Percentiles rank a stretch among this genome's conserved stretches.
phyloP scores from a whole-genome alignment of 2,329 filamentous ascomycete species.

The Pseudogymnoascus sp. region DNA sequence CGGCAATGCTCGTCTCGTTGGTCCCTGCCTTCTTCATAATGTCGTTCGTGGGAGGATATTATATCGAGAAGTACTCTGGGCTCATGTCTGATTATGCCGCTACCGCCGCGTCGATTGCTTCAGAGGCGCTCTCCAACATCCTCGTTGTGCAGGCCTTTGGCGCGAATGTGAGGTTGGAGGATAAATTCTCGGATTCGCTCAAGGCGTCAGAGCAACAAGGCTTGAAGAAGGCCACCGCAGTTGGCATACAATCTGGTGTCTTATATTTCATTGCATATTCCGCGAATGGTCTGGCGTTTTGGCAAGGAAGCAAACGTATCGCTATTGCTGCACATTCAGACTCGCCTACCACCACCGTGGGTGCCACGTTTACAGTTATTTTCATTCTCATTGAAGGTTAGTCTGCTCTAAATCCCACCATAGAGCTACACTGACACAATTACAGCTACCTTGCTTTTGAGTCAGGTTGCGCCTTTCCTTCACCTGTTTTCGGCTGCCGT shows the following conservation, averaged over 20 bases:
- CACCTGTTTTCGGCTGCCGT: conserved; percentile 53
- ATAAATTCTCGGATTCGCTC: conserved; percentile 40
- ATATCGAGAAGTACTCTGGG: conserved; percentile 37
- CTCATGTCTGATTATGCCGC: conserved; percentile 40
- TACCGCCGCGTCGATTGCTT: conserved; percentile 44
- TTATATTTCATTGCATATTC: conserved; percentile 51
- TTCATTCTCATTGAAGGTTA: conserved; percentile 46
- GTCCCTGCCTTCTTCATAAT: conserved; percentile 31
- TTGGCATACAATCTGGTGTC: conserved; percentile 43
- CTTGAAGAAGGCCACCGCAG: conserved; percentile 42
- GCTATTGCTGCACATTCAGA: conserved; percentile 28
- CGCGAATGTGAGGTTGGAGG: conserved; percentile 41
- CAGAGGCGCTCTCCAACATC: conserved; percentile 44
- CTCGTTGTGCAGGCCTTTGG: conserved; percentile 46
- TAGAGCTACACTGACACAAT: neutral
- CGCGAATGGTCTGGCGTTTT: conserved; percentile 51
- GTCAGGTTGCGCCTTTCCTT: conserved; percentile 55
- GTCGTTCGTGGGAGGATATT: conserved; percentile 43
- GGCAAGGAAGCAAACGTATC: conserved; percentile 47
- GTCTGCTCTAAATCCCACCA: neutral
- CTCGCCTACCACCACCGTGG: conserved; percentile 17
- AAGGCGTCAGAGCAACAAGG: conserved; percentile 36
- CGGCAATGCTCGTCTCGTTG: conserved; percentile 47
- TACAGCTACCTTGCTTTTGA: conserved; percentile 46
- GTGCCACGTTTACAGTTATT: conserved; percentile 43